Evolutionary conservation across 768 basidiomycete genomes (phyloP), one percentile per base, ranked within the genome.

Genomic region (Russula ochroleuca): DNA sequence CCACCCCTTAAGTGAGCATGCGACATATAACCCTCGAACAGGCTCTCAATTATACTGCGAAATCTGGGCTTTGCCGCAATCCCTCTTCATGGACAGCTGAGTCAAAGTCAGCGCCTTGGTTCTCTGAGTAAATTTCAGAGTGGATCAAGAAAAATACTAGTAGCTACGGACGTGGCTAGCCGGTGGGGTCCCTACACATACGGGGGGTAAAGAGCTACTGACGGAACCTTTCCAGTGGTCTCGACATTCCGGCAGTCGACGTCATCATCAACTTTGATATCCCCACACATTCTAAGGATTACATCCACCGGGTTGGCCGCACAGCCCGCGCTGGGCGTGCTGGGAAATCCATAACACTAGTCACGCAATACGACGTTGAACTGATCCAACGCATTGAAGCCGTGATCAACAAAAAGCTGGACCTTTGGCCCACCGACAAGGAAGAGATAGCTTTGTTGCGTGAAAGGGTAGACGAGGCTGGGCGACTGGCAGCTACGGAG

Each of bases 361-460:
- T 98, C 25, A 93, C 96, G 6, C 97, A 99, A 75, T 99, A 98
- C 74, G 97, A 99, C 69, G 94, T 99, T 59, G 97, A 98, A 75
- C 81, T 98, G 50, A 76, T 98, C 5, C 94, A 97, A 74, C 87
- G 97, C 10, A 98, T 98, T 71, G 97, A 99, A 74, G 80, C 84
- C 23, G 94, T 96, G 8, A 86, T 90, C 23, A 94, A 85, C 45
- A 96, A 96, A 77, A 91, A 94, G 75, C 89, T 99, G 86, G 88
- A 87, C 57, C 77, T 88, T 41, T 98, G 90, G 80, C 86, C 87
- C 11, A 87, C 87, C 0, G 92, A 94, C 71, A 84, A 88, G 63
- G 91, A 96, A 71, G 94, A 97, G 67, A 85, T 98, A 23, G 87
- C 88, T 40, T 77, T 97, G 37, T 76, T 98, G 65, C 83, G 85